Percentiles rank a stretch among this genome's conserved stretches.
These are phyloP conservation scores for Spizellomyces sp. DNA, from an alignment of 192 early-diverging fungal genomes.

Conservation along the genomic window DNA sequence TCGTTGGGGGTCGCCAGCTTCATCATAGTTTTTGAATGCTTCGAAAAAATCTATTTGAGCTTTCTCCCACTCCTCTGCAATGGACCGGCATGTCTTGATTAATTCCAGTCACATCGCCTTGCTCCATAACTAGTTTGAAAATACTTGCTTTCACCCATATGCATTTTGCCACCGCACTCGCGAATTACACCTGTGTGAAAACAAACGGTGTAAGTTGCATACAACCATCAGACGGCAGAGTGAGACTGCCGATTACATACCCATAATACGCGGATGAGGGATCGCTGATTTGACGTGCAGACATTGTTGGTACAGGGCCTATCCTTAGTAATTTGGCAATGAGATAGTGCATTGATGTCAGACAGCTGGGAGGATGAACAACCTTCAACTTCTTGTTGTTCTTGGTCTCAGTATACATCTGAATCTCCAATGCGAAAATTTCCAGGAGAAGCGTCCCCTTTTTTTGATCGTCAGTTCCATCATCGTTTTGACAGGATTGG, in stretches of 20 bases:
- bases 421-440: slow-evolving; percentile 93
- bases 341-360: slow-evolving; percentile 14
- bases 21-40: slow-evolving; percentile 97
- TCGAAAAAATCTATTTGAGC: slow-evolving; percentile 96
- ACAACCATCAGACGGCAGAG: no score
- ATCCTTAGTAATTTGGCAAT: background rate
- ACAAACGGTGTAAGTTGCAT: no score
- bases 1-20: slow-evolving; percentile 90
- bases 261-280: slow-evolving; percentile 95
- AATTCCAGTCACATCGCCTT: no score
- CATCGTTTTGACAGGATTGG: slow-evolving; percentile 73
- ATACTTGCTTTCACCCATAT: slow-evolving; percentile 84
- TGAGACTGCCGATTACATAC: background rate
- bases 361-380: background rate
- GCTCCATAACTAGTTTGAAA: no score
- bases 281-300: slow-evolving; percentile 89
- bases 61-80: slow-evolving; percentile 80
- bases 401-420: slow-evolving; percentile 91
- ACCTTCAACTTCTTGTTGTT: slow-evolving; percentile 88
- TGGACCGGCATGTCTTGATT: background rate
- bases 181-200: slow-evolving; percentile 64
- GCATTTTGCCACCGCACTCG: slow-evolving; percentile 98
- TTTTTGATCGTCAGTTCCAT: slow-evolving; percentile 82
- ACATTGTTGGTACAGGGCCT: slow-evolving; percentile 86
- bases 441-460: slow-evolving; percentile 94